A percentile compares a stretch with the other conserved stretches of the same genome.
phyloP scores from a whole-genome alignment of 2,329 filamentous ascomycete genomes.

The Ophiostoma novo-ulmi region DNA sequence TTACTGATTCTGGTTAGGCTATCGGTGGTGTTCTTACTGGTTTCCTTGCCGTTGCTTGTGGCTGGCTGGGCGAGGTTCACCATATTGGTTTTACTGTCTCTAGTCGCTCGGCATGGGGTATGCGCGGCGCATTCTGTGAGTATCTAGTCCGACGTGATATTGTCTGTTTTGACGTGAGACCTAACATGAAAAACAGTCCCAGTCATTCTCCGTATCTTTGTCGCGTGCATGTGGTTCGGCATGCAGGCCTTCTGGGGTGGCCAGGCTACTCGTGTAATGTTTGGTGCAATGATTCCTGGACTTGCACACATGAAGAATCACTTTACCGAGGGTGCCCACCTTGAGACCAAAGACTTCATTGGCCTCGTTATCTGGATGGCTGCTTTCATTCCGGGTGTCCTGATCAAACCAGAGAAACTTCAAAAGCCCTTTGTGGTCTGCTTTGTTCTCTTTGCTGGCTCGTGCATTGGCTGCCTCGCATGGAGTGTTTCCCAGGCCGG shows the following conservation, averaged over 20 bases:
- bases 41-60: constrained; percentile 33
- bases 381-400: constrained; percentile 19
- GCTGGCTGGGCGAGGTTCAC: constrained; percentile 31
- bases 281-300: constrained; percentile 32
- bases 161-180: neutral
- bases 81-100: constrained; percentile 43
- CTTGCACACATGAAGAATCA: constrained; percentile 30
- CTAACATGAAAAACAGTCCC: constrained; percentile 14
- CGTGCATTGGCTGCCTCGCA: constrained; percentile 31
- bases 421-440: constrained; percentile 26
- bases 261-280: constrained; percentile 30
- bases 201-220: constrained; percentile 32
- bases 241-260: constrained; percentile 32
- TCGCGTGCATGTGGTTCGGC: constrained; percentile 37
- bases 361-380: constrained; percentile 31
- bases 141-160: constrained; percentile 20
- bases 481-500: constrained; percentile 29
- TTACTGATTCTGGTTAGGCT: neutral
- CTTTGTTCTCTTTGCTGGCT: constrained; percentile 38
- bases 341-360: constrained; percentile 31
- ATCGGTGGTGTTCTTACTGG: constrained; percentile 12
- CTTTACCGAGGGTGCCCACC: constrained; percentile 29
- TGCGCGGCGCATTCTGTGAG: constrained; percentile 39
- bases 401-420: constrained; percentile 26
- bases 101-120: constrained; percentile 39